Evolutionary conservation across 2,329 filamentous ascomycete genomes (phyloP), one percentile per base, ranked within the genome.

Genomic region (Paecilomyces formosus): DNA sequence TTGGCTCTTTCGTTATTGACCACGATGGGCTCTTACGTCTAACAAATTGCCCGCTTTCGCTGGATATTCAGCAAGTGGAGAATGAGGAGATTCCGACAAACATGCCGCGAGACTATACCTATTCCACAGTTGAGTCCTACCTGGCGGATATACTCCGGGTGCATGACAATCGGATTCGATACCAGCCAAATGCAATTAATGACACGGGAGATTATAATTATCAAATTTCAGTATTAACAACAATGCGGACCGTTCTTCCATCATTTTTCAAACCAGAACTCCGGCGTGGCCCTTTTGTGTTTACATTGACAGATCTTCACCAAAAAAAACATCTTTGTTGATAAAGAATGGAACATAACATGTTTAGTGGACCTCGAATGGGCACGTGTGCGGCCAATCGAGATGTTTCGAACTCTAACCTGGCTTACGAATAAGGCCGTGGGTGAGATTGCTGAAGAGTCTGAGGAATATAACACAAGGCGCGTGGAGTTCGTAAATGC

Each of bases 221-320:
- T 39, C 59, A 64, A 54, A 63, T 55, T 31, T 53, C 30, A 9
- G 57, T 57, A 24, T 53, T 63, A 45, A 18, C 62, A 30, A 39
- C 55, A 51, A 51, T 51, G 18, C 49, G 18, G 9, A 51, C 11
- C 5, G 18, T 51, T 5, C 4, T 51, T 22, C 49, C 49, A 22
- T 21, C 18, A 51, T 51, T 51, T 51, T 51, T 51, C 24, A 57
- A 60, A 3, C 58, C 62, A 22, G 70, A 74, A 60, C 62, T 70
- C 22, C 65, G 70, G 3, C 53, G 68, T 18, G 73, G 74, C 1
- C 72, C 72, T 15, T 1, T 77, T 74, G 56, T 54, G 71, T 12
- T 67, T 54, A 60, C 54, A 1, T 62, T 78, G 22, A 76, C 72
- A 18, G 74, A 78, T 59, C 61, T 78, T 12, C 69, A 77, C 56